Evolutionary conservation across 441 rosid species (phyloP), one percentile per base, ranked within the genome.

Genomic region (Populus hybrid): DNA sequence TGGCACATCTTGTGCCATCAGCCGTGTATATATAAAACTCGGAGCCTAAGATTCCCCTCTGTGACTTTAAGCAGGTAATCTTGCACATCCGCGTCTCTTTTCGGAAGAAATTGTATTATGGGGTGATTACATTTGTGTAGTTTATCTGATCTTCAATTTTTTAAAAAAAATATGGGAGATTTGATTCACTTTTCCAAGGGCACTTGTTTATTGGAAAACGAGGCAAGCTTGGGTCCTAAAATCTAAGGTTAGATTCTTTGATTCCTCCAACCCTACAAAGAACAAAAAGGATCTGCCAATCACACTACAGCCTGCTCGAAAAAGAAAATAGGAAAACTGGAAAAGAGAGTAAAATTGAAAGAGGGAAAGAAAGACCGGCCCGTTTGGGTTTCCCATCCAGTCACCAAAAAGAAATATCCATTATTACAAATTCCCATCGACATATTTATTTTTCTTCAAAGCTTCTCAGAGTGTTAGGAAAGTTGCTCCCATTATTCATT

Each of bases 211-310:
- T 59, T 67, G 30, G 73, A 81, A 83, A 76, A 76, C 14, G 54
- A 81, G 80, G 46, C 28, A 46, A 64, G 72, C 67, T 61, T 66
- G 79, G 88, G 88, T 83, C 83, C 86, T 72, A 78, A 83, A 84
- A 84, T 86, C 83, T 82, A 87, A 84, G 86, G 88, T 86, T 88
- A 84, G 97, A 93, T 88, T 83, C 89, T 81, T 91, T 89, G 90
- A 89, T 90, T 92, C 97, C 86, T 85, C 82, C 84, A 88, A 80
- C 85, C 83, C 86, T 82, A 80, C 90, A 89, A 85, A 89, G 81
- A 90, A 91, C 97, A 88, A 89, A 89, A 77, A 85, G 97, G 91
- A 93, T 89, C 97, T 87, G 94, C 90, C 96, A 88, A 89, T 83
- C 81, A 81, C 88, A 86, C 86, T 81, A 74, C 77, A 79, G 80